Evolutionary conservation across 2,329 filamentous ascomycete species (phyloP).

Genomic region (Tolypocladium album): DNA sequence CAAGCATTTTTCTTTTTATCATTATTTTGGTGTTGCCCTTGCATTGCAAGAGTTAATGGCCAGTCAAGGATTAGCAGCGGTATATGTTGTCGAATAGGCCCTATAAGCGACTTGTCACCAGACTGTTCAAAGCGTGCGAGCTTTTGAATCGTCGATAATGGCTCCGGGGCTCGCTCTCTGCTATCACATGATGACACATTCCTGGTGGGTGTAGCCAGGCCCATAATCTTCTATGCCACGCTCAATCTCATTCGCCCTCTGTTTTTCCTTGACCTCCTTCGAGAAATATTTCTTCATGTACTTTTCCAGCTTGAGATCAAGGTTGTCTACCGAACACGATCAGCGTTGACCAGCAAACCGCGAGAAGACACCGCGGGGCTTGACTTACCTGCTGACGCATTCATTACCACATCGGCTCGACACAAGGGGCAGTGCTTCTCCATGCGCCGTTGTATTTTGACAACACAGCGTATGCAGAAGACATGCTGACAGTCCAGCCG

Average conservation of each 20-base stretch:
- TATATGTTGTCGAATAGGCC: neutral
- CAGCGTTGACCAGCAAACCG: neutral
- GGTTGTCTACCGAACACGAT: slow-evolving; percentile 38
- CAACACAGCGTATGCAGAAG: slow-evolving; percentile 76
- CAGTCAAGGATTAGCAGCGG: neutral
- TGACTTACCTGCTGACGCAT: slow-evolving; percentile 52
- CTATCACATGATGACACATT: slow-evolving; percentile 49
- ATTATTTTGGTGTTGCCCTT: neutral
- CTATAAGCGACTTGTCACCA: neutral
- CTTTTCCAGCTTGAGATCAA: slow-evolving; percentile 56
- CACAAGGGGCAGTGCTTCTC: slow-evolving; percentile 68
- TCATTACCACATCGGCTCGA: slow-evolving; percentile 58
- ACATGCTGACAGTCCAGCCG: slow-evolving; percentile 63
- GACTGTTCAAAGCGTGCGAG: neutral
- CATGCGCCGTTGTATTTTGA: slow-evolving; percentile 63
- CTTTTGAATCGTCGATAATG: neutral
- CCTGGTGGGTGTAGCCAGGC: slow-evolving; percentile 47
- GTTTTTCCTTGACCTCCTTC: slow-evolving; percentile 55
- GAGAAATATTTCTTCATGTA: slow-evolving; percentile 71
- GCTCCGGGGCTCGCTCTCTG: no score
- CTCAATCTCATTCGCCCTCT: slow-evolving; percentile 62
- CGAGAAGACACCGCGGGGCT: neutral
- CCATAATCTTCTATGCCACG: slow-evolving; percentile 65
- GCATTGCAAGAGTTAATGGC: no score
- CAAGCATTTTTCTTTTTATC: no score